Base-by-base conservation (phyloP, 1,284 basidiomycete species). In the Blastosporella zonata region DNA sequence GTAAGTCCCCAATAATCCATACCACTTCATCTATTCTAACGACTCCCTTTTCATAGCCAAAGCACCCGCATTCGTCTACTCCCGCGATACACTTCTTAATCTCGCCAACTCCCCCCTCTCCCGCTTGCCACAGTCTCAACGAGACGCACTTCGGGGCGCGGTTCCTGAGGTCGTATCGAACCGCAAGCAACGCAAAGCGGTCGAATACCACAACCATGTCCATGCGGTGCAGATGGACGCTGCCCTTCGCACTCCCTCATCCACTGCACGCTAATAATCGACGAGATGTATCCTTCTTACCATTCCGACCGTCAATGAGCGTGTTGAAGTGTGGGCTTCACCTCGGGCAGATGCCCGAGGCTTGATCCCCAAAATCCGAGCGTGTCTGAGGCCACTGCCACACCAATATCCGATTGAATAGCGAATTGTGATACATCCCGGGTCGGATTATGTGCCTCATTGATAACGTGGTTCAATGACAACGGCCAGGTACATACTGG, bases 91-190 rank as follows among this genome's bases (percentile, higher is more conserved):
- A 10, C 47, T 67, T 1, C 49, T 68, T n/a, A 55, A 56, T 20
- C 50, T 67, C 53, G 39, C 63, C 54, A 43, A 62, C 47, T 55
- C 62, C 28, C 53, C 58, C 18, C 46, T 66, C 48, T 43, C 63
- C 42, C 51, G 56, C 48, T 52, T 65, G 51, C 21, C 61, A 1
- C 39, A 52, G 15, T 54, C 61, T 22, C 56, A 61, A 28, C 66
- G 62, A 20, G 63, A 62, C 20, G 52, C 46, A 12, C 55, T 70
- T 15, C 63, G 65, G 23, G 54, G 43, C n/a, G 44, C 54, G 1
- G 59, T 65, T 47, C 68, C 68, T 1, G 67, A 70, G 50, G 56
- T 70, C 28, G 56, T 70, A 23, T 67, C 69, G 49, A 70, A 66
- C 50, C 58, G 67, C 36, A 67, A 65, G 47, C 66, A 67, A 54